Evolutionary conservation across 2,329 filamentous ascomycete species (phyloP), one percentile per base, ranked within the genome.

Genomic region (Diaporthe caulivora): DNA sequence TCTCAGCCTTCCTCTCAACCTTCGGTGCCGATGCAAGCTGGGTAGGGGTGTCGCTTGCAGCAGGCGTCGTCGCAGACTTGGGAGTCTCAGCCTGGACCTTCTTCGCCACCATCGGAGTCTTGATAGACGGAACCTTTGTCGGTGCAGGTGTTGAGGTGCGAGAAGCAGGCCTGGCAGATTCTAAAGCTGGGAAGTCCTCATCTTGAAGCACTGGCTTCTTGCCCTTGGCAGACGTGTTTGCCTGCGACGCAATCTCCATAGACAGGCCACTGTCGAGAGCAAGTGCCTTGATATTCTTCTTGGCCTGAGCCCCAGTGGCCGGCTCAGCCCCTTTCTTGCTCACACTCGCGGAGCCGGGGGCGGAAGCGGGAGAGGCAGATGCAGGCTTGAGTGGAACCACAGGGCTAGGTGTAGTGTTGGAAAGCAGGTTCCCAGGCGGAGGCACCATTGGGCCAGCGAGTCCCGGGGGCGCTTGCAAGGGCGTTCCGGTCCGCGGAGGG

Each of bases 171-270:
- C 85, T 87, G 29, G 84, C 81, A 13, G 87, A 83, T 74, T 88
- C 85, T 8, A 92, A 82, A 3, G 89, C 87, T 15, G 91, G 91
- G 77, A 92, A 92, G 76, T 92, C 90, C 77, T 92, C 90, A 31
- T 91, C 88, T 74, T 90, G 87, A 57, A 91, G 80, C 40, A 87
- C 74, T 26, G 71, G 21, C 51, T 79, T 75, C 68, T 78, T 82
- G 40, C 78, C 78, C 76, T 83, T 83, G 7, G 75, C 49, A 18
- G 79, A 73, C 1, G 37, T 31, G 72, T 82, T 82, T 3, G 79
- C 76, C 75, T 84, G 82, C 1, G 84, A 78, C 1, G 84, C 82
- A 44, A 85, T 85, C 37, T 86, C 83, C 77, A 86, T 87, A 7
- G 87, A 85, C 31, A 87, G 77, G 0, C 86, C 85, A 62, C 82